phyloP scores from a whole-genome alignment of 1,139 yeast species.

The Lodderomyces parapsilosis region DNA sequence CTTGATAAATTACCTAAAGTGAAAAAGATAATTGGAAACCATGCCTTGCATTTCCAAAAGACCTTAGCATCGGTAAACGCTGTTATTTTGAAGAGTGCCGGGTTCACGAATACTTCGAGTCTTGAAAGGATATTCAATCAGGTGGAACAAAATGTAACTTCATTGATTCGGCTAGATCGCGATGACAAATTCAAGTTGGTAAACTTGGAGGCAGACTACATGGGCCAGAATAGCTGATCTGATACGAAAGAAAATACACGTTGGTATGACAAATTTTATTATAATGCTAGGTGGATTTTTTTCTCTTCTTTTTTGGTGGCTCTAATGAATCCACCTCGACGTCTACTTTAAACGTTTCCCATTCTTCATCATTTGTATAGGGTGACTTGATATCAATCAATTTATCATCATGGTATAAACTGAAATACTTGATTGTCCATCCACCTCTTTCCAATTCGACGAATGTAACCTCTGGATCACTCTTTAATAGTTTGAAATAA shows the following conservation, averaged over 20 bases:
- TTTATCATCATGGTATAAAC: constrained; percentile 22
- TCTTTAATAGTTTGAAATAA: constrained; percentile 18
- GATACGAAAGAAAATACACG: no score
- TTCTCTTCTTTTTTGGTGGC: constrained; percentile 7
- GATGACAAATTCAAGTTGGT: constrained; percentile 39
- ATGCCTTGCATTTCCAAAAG: not conserved
- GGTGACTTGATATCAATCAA: constrained; percentile 25
- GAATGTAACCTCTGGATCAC: constrained; percentile 15
- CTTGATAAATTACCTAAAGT: constrained; percentile 25
- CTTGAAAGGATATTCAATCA: constrained; percentile 34
- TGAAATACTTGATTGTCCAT: constrained; percentile 37
- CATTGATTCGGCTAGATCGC: constrained; percentile 27
- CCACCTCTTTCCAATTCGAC: constrained; percentile 33
- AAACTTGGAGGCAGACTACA: constrained; percentile 39
- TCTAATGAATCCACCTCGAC: not conserved
- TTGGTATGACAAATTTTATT: no score
- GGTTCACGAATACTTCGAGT: constrained; percentile 27
- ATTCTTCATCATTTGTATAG: constrained; percentile 17
- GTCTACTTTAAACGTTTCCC: constrained; percentile 8
- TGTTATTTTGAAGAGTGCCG: constrained; percentile 27
- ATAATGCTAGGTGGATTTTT: not conserved
- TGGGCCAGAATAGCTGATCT: constrained; percentile 17
- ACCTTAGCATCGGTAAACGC: constrained; percentile 27
- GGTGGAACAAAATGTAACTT: constrained; percentile 32
- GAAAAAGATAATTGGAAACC: constrained; percentile 16